Base-by-base conservation (phyloP, 495 filamentous ascomycete species). In the Aspergillus sclerotiicarbonarius region DNA sequence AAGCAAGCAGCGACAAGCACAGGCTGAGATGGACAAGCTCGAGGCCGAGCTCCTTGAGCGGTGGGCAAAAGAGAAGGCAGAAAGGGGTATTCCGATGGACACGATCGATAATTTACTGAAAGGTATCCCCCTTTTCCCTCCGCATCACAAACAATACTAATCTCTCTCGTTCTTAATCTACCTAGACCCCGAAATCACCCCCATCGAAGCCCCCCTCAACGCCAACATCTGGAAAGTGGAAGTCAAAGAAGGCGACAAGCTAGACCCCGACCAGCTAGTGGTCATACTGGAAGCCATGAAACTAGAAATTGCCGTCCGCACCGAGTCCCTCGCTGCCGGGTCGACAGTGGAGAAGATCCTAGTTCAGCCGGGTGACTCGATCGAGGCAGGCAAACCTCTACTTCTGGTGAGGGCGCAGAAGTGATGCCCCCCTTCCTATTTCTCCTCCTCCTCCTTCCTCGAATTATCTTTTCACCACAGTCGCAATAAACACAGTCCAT, bases 151-250 rank as follows among this genome's bases (percentile, higher is more conserved):
- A 33, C 3, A 13, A 37, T 29, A 49, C 56, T 18, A 52, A 19
- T 29, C 15, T 12, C 33, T 19, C 43, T 20, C 12, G 6, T 41
- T 39, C 15, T 9, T 7, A 20, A 58, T 48, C 30, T 47, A 37
- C 30, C 2, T 53, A 74, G 74, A 82, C 56, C 75, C 80, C 5
- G 54, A 61, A 3, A 77, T 81, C 15, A 50, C 60, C 12, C 51
- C 71, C n/a, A 71, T 84, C 47, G 67, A 76, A 29, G 67, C 72
- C 10, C 79, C 77, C 2, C 57, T 84, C 44, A 76, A 81, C 65
- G 76, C 83, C 4, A 84, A 86, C 57, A 77, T 85, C 0, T 86
- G 83, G 83, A 85, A 85, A 43, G 71, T 86, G 0, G 59, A 70
- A 12, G 75, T 79, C 3, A 64, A 78, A 20, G 71, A 76, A 35